phyloP scores from a whole-genome alignment of 345 rosid species.

The Mercurialis annua region DNA sequence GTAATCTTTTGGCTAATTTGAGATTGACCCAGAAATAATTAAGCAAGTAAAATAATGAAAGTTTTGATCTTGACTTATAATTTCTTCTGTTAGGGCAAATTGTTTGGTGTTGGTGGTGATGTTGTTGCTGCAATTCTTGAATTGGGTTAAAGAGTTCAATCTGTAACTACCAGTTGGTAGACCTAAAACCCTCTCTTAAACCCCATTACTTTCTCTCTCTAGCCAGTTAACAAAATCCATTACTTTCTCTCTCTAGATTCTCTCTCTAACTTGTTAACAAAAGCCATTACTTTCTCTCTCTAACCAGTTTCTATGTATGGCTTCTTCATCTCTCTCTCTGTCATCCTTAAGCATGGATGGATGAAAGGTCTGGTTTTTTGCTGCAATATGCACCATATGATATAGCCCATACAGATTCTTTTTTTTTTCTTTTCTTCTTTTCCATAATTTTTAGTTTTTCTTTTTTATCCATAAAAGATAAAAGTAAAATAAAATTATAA shows the following conservation, averaged over 20 bases:
- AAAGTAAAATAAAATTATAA: neutral
- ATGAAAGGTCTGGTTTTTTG: constrained; percentile 38
- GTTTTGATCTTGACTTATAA: constrained; percentile 34
- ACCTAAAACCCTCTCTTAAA: constrained; percentile 74
- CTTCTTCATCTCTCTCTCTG: constrained; percentile 27
- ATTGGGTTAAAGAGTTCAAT: constrained; percentile 53
- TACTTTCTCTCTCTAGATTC: constrained; percentile 9
- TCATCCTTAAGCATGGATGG: constrained; percentile 40
- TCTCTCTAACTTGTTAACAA: constrained; percentile 21
- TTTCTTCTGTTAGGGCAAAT: constrained; percentile 18
- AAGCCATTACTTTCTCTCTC: constrained; percentile 26
- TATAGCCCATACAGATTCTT: constrained; percentile 41
- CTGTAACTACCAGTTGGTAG: constrained; percentile 93
- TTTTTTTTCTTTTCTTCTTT: constrained; percentile 11
- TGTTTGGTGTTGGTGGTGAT: constrained; percentile 16
- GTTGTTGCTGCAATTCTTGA: constrained; percentile 16
- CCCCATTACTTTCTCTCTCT: constrained; percentile 23
- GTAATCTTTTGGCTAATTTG: constrained; percentile 33
- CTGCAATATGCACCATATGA: constrained; percentile 62
- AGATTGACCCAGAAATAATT: constrained; percentile 30
- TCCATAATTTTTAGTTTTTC: no score
- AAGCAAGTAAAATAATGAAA: constrained; percentile 3
- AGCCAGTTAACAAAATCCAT: constrained; percentile 14
- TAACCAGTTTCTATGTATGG: constrained; percentile 13
- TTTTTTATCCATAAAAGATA: no score